Evolutionary conservation across 352 stramenopile species (phyloP).

Genomic region (Pythium brassicae): DNA sequence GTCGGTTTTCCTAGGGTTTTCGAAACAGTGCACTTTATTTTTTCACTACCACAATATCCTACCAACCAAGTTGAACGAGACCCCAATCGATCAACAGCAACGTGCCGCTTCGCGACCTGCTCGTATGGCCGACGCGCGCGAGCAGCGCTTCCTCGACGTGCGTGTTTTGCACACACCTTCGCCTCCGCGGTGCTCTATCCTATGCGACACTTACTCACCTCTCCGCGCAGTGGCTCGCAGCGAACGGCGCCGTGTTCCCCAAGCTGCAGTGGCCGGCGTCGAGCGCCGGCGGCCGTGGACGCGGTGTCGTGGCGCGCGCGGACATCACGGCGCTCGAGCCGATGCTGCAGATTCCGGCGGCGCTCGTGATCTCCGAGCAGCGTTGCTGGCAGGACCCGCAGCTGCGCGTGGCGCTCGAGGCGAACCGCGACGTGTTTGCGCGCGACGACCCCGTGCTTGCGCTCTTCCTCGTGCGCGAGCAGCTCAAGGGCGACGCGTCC

Average conservation of each 20-base stretch:
- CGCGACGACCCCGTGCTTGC: constrained; percentile 79
- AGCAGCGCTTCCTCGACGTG: constrained; percentile 51
- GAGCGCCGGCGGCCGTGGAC: constrained; percentile 40
- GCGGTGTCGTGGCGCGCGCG: constrained; percentile 47
- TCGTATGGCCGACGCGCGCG: constrained; percentile 7
- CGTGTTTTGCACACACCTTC: not conserved
- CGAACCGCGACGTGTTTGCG: constrained; percentile 63
- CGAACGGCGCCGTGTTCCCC: constrained; percentile 65
- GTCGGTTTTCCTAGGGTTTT: not conserved
- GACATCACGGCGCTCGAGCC: constrained; percentile 53
- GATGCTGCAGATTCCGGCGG: constrained; percentile 62
- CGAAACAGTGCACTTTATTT: not conserved
- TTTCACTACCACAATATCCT: not conserved
- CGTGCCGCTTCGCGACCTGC: not conserved
- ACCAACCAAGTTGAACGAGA: too few relatives aligned
- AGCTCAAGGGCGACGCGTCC: constrained; percentile 46
- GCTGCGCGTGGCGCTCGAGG: constrained; percentile 38
- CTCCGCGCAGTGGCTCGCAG: constrained; percentile 47
- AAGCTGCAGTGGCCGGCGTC: constrained; percentile 72
- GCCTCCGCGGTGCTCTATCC: not conserved
- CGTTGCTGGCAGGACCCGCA: constrained; percentile 48
- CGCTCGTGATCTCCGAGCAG: constrained; percentile 73
- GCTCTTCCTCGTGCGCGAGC: constrained; percentile 82
- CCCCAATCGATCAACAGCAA: not conserved
- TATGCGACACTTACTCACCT: not conserved